Conservation (phyloP, 2,329 filamentous ascomycete species). For the Eurotiales sp. region DNA sequence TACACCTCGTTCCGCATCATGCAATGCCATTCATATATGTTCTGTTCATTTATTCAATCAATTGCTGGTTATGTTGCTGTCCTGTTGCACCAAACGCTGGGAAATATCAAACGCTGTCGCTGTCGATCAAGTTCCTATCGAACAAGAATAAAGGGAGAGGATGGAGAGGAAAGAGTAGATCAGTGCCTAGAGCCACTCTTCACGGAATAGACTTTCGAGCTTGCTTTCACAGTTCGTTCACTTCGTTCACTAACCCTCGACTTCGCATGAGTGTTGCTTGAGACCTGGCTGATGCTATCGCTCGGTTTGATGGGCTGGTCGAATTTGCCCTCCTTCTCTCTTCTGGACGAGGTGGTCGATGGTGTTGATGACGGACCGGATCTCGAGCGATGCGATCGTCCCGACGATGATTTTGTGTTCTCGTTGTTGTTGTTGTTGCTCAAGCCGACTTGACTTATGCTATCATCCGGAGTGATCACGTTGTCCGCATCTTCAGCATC, state of each 20-base stretch:
- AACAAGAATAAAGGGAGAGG: neutral
- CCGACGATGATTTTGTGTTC: conserved; percentile 9
- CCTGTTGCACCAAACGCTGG: conserved; percentile 2
- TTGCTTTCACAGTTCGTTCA: conserved; percentile 30
- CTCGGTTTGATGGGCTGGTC: conserved; percentile 36
- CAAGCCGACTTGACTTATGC: conserved; percentile 63
- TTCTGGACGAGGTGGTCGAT: conserved; percentile 24
- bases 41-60: neutral
- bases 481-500: conserved; percentile 38
- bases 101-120: neutral
- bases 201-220: conserved; percentile 7
- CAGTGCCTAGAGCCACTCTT: conserved; percentile 3
- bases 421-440: conserved; percentile 22
- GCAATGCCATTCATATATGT: too few relatives aligned
- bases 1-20: neutral
- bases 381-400: conserved; percentile 19
- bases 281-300: conserved; percentile 40
- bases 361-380: conserved; percentile 21
- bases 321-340: conserved; percentile 27
- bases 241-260: conserved; percentile 15
- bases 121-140: neutral
- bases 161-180: neutral
- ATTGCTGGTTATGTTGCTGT: conserved; percentile 1
- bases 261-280: conserved; percentile 19
- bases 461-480: conserved; percentile 75